Conservation (phyloP, 1,284 basidiomycete genomes). For the Irpex rosettiformis region DNA sequence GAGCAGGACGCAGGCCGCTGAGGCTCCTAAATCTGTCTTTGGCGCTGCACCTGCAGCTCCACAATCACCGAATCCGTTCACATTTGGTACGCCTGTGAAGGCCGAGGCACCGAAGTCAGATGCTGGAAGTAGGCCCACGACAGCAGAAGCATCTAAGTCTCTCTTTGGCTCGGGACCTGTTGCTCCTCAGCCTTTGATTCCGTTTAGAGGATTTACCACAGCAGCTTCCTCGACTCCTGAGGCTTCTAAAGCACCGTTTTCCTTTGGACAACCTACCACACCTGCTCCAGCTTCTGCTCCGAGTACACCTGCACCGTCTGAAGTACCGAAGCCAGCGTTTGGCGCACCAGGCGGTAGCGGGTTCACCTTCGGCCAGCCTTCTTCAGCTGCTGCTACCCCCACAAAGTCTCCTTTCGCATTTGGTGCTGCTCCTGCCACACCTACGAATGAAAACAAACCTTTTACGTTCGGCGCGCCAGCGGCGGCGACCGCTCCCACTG, state of each 20-base stretch:
- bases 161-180: constrained; percentile 12
- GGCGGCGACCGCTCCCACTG: constrained; percentile 5
- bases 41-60: constrained; percentile 14
- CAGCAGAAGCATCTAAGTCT: constrained; percentile 14
- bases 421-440: constrained; percentile 20
- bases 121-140: neutral
- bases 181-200: neutral
- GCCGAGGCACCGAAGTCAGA: constrained; percentile 1
- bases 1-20: neutral
- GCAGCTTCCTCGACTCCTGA: constrained; percentile 15
- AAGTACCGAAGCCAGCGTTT: constrained; percentile 28
- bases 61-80: constrained; percentile 10
- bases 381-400: constrained; percentile 17
- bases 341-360: constrained; percentile 17
- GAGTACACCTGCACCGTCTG: constrained; percentile 16
- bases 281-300: constrained; percentile 11
- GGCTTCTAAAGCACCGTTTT: constrained; percentile 22
- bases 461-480: constrained; percentile 13
- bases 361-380: constrained; percentile 22
- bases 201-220: constrained; percentile 3
- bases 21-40: constrained; percentile 10
- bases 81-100: constrained; percentile 8
- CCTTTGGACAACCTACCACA: constrained; percentile 19
- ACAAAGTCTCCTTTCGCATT: constrained; percentile 26
- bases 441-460: constrained; percentile 19